A percentile compares a stretch with the other conserved stretches of the same genome.
phyloP scores from a whole-genome alignment of 2,329 filamentous ascomycete genomes.

The Ophioceras dolichostomum region DNA sequence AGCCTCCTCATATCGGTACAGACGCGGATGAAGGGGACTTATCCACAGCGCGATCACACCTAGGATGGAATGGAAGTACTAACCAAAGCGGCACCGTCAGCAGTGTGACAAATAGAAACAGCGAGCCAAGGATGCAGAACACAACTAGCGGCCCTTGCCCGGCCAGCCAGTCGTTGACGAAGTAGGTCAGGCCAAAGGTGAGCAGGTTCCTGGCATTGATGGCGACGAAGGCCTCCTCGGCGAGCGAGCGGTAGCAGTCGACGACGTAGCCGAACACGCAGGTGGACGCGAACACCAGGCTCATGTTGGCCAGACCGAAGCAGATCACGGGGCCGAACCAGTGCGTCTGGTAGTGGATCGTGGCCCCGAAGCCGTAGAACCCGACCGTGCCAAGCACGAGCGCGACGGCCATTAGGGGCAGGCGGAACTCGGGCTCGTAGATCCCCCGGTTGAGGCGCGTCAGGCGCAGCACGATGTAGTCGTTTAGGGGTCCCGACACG shows the following conservation, averaged over 20 bases:
- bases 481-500: constrained; percentile 30
- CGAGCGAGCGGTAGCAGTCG: constrained; percentile 31
- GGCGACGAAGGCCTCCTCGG: constrained; percentile 32
- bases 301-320: constrained; percentile 35
- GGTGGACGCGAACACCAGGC: constrained; percentile 29
- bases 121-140: constrained; percentile 23
- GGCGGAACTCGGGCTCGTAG: constrained; percentile 41
- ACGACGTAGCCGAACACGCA: constrained; percentile 38
- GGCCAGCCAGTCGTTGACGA: constrained; percentile 25
- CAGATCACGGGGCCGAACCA: constrained; percentile 34
- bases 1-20: not conserved
- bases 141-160: constrained; percentile 21
- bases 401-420: constrained; percentile 27
- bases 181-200: constrained; percentile 32
- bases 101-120: constrained; percentile 29
- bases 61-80: constrained; percentile 5
- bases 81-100: constrained; percentile 33
- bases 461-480: constrained; percentile 29
- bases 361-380: constrained; percentile 34
- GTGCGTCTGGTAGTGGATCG: constrained; percentile 29
- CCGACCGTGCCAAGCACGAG: constrained; percentile 27
- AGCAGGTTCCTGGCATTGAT: constrained; percentile 35
- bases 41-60: not conserved
- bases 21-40: not conserved
- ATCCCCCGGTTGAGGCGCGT: constrained; percentile 35